phyloP scores from a whole-genome alignment of 306 rosid genomes.

The Abrus pulchellus region DNA sequence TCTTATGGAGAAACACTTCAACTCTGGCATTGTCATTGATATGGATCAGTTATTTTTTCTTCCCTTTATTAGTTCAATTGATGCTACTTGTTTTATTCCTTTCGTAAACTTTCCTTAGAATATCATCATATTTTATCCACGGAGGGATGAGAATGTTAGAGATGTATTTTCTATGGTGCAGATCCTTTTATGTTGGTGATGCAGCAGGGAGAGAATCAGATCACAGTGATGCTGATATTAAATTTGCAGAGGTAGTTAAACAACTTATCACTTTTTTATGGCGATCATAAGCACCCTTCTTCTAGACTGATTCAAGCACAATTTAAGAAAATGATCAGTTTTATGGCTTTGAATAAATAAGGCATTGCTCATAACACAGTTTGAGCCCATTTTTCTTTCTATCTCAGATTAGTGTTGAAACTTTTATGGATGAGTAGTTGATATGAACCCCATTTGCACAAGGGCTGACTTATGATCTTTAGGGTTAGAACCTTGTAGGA shows the following conservation, averaged over 20 bases:
- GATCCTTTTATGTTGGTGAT: constrained; percentile 96
- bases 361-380: not conserved
- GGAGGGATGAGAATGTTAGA: constrained; percentile 33
- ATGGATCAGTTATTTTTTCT: constrained; percentile 74
- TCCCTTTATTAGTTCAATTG: constrained; percentile 33
- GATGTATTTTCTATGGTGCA: constrained; percentile 48
- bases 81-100: constrained; percentile 30
- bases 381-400: not conserved
- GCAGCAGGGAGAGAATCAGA: constrained; percentile 91
- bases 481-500: too few species aligned
- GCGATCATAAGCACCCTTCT: not conserved
- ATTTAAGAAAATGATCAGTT: not conserved
- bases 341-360: constrained; percentile 10
- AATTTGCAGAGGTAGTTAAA: constrained; percentile 82
- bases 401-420: not conserved
- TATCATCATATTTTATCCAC: constrained; percentile 6
- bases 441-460: too few species aligned
- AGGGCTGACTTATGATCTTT: too few species aligned
- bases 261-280: not conserved
- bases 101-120: constrained; percentile 24
- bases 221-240: constrained; percentile 92
- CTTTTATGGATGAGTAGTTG: not conserved
- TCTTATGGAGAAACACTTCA: constrained; percentile 83
- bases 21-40: constrained; percentile 80
- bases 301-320: constrained; percentile 28